A percentile compares a stretch with the other conserved stretches of the same genome.
Conservation (phyloP, 2,329 filamentous ascomycete species). For the Lasiodiplodia theobromae region DNA sequence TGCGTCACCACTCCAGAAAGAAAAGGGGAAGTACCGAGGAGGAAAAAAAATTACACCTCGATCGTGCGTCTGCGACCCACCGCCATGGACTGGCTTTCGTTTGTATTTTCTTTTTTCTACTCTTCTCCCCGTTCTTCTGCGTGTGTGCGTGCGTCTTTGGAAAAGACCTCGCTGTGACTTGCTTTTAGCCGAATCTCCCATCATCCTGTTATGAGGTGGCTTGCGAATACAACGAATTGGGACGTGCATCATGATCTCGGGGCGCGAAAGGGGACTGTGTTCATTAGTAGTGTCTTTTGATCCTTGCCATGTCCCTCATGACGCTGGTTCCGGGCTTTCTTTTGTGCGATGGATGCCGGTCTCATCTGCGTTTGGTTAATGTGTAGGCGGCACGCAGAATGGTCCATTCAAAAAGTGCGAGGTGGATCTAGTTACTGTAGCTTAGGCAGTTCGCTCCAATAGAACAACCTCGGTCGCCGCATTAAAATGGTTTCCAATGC, state of each 20-base stretch:
- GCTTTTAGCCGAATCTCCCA: background rate
- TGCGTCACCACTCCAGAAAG: constrained; percentile 19
- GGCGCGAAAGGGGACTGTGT: constrained; percentile 12
- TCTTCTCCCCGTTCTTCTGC: constrained; percentile 2
- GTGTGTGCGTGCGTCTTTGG: background rate
- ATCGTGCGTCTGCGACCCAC: constrained; percentile 24
- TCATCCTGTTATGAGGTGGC: background rate
- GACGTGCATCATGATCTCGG: background rate
- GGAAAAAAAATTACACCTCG: constrained; percentile 3
- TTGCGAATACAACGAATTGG: background rate
- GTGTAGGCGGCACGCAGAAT: constrained; percentile 7
- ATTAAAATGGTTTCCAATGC: background rate
- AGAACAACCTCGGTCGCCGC: constrained; percentile 9
- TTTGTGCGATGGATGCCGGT: constrained; percentile 4
- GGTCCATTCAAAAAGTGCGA: background rate
- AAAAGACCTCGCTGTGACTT: constrained; percentile 8
- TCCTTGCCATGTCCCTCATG: constrained; percentile 11
- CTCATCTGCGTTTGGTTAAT: background rate
- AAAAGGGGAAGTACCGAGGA: constrained; percentile 10
- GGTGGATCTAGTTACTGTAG: background rate
- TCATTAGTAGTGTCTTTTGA: constrained; percentile 19
- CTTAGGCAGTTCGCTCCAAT: background rate
- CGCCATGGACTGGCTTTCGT: constrained; percentile 26
- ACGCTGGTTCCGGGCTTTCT: background rate
- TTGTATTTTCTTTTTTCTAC: background rate